Evolutionary conservation across 2,329 filamentous ascomycete species (phyloP).

Genomic region (Aspergillus novoparasiticus): DNA sequence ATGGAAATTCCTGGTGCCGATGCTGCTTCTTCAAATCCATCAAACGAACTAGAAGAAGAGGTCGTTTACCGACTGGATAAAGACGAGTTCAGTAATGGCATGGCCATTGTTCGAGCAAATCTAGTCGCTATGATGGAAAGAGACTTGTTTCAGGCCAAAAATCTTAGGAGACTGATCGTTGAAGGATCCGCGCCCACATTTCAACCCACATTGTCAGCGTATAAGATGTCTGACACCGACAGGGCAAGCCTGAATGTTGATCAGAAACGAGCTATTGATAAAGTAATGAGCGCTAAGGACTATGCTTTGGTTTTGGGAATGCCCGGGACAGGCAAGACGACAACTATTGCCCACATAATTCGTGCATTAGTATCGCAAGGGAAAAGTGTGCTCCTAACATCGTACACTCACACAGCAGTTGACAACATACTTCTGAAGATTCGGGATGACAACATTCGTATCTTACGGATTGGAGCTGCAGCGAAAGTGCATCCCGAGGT

Average conservation of each 20-base stretch:
- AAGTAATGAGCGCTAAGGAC: constrained; percentile 93
- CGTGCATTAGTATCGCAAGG: constrained; percentile 82
- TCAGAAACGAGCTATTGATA: constrained; percentile 82
- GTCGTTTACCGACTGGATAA: constrained; percentile 84
- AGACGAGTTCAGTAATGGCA: constrained; percentile 97
- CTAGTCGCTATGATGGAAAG: constrained; percentile 89
- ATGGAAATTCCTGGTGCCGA: constrained; percentile 76
- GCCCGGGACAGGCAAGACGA: constrained; percentile 98
- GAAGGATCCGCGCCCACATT: constrained; percentile 75
- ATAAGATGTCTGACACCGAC: constrained; percentile 57
- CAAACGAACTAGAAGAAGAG: constrained; percentile 51
- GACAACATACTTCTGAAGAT: constrained; percentile 98
- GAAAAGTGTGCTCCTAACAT: constrained; percentile 90
- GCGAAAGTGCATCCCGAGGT: constrained; percentile 89
- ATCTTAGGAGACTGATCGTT: constrained; percentile 78
- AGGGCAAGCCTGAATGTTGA: constrained; percentile 78
- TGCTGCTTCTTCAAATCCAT: constrained; percentile 24
- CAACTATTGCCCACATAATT: constrained; percentile 97
- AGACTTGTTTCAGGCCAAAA: constrained; percentile 67
- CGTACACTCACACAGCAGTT: constrained; percentile 95
- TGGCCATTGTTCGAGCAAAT: constrained; percentile 93
- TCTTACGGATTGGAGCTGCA: constrained; percentile 80
- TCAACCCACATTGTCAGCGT: constrained; percentile 65
- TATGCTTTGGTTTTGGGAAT: constrained; percentile 98
- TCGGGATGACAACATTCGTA: constrained; percentile 72